Base-by-base conservation (phyloP, 2,329 filamentous ascomycete species). In the Endothia cerciana region DNA sequence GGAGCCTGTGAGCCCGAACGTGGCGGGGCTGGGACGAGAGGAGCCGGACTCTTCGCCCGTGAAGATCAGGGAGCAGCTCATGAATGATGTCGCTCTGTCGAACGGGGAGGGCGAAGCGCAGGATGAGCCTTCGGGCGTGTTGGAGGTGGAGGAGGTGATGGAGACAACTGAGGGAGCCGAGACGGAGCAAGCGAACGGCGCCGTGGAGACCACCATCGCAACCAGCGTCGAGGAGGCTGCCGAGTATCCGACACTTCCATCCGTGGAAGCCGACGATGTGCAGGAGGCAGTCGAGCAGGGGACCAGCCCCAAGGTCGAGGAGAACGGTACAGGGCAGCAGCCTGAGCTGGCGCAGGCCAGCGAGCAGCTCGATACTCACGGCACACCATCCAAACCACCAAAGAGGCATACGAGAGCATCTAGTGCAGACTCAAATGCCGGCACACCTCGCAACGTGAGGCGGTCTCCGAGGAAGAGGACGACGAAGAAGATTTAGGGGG, bases 391-490 rank as follows among this genome's bases (percentile, higher is more conserved):
- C 40, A 59, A 57, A 28, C 19, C 64, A 8, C n/a, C 66, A 13
- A 66, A 36, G 53, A 63, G 61, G 51, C 33, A 38, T 25, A 41
- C 41, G 28, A 57, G 66, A 13, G 57, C 63, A 5, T 66, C 60
- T 3, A 68, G 66, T 61, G 66, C 64, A 19, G 66, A 68, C n/a
- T 65, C 66, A 4, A 45, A 68, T 22, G 64, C 66, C 38, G 61
- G 22, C 41, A 68, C 66, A 41, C 64, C 66, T 25, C 64, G 66
- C 17, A 68, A 57, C 57, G 36, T 68, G 41, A 66, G 66, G 38
- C 66, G 66, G 33, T 68, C 64, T 19, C 66, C 66, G n/a, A 49
- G 64, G 51, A 68, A 68, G 41, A 66, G 57, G 57, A 51, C 61
- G 11, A 53, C 38, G 25, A 63, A 61, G 40, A 22, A 40, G 15